Evolutionary conservation across 2,329 filamentous ascomycete species (phyloP), one percentile per base, ranked within the genome.

Genomic region (Annulohypoxylon truncatum): DNA sequence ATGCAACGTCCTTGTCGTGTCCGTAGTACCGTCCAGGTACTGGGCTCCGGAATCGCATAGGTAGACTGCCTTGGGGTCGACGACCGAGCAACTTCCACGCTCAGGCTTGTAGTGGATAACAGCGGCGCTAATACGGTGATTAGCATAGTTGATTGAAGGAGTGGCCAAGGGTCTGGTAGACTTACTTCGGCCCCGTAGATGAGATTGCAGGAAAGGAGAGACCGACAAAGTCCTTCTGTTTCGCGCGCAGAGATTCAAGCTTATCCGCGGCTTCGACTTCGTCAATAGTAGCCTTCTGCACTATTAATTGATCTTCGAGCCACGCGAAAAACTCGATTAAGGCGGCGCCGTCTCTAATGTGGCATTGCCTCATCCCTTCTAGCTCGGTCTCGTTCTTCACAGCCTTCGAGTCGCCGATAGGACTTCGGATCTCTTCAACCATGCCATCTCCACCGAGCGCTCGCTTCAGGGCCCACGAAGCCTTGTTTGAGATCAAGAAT

Each of bases 11-110:
- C 96, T 87, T 4, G 96, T 99, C 0, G 93, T 97, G 76, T 99
- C 96, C 0, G 96, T 99, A 0, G 96, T 99, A 60, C 96, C 96
- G 77, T 99, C 96, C 2, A 92, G 84, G 75, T 95, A 99, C 78
- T 99, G 96, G n/a, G 92, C 96, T 20, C 96, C 96, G 20, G 96
- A 98, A 79, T 99, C 96, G 77, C 96, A 99, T 2, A 99, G 88
- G 75, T 99, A 99, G 63, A 99, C 89, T 12, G 90, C 89, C 5
- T 89, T 88, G 0, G 93, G 93, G 71, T 99, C 93, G 72, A 99
- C 93, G 26, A 87, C 82, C 7, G 94, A 87, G 79, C 95, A 98
- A 68, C 85, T 90, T 18, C 92, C 93, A 59, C 87, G 89, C 76
- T 97, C 92, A 0, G 96, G 94, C 72, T 91, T 92, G 83, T 99